These are phyloP conservation scores for Exophiala alcalophila DNA, from an alignment of 2,329 filamentous ascomycete genomes.

Conservation along the genomic window DNA sequence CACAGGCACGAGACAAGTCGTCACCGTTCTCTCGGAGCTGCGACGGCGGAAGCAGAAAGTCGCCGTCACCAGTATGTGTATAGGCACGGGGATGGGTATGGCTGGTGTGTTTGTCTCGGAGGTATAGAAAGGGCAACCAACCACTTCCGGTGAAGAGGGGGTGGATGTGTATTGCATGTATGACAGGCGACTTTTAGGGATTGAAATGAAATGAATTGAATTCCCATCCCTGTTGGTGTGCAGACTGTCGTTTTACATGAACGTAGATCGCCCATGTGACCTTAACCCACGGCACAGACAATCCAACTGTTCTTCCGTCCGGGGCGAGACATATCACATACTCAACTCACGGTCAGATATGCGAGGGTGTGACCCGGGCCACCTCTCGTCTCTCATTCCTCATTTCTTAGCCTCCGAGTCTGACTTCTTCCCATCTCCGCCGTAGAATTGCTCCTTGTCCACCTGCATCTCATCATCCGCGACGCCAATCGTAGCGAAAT, in stretches of 20 bases:
- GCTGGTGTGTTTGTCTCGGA: constrained; percentile 82
- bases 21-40: constrained; percentile 85
- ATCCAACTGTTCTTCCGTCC: no score
- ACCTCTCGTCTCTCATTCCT: not conserved
- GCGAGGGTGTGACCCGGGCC: not conserved
- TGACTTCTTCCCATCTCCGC: not conserved
- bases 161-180: no score
- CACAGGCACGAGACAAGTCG: constrained; percentile 90
- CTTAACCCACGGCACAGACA: no score
- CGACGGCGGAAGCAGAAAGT: constrained; percentile 78
- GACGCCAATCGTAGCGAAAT: constrained; percentile 30
- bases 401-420: constrained; percentile 9
- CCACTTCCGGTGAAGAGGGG: no score
- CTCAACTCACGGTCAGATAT: not conserved
- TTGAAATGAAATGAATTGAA: no score
- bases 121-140: constrained; percentile 7
- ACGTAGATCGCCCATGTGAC: no score
- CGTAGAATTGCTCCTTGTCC: constrained; percentile 25
- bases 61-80: constrained; percentile 92
- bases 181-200: no score
- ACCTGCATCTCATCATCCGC: constrained; percentile 30
- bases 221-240: no score
- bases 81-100: constrained; percentile 81
- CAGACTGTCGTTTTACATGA: no score
- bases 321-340: no score